A percentile compares a stretch with the other conserved stretches of the same genome.
Evolutionary conservation across 208 protist genomes (phyloP).

Genomic region (Trypanosoma theileri): DNA sequence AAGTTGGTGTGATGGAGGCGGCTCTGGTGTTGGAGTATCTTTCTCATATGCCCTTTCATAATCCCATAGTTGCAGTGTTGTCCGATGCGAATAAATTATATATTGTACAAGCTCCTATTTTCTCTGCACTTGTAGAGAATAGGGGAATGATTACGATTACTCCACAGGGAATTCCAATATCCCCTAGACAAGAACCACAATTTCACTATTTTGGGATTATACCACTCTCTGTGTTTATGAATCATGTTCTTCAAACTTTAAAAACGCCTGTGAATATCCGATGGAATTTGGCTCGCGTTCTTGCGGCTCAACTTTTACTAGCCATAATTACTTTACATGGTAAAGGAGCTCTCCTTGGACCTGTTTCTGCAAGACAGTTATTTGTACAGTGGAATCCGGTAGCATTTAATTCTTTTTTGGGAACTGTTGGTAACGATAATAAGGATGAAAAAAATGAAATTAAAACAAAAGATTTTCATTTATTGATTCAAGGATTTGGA

Average conservation of each 20-base stretch:
- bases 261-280: not conserved
- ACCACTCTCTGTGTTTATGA: slow-evolving; percentile 7
- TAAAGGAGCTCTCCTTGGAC: slow-evolving; percentile 79
- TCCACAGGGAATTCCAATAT: not conserved
- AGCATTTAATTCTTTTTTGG: not conserved
- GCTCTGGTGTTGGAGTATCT: slow-evolving; percentile 81
- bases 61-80: slow-evolving; percentile 70
- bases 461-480: slow-evolving; percentile 44
- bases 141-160: not conserved
- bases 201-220: not conserved
- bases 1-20: slow-evolving; percentile 61
- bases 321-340: slow-evolving; percentile 71
- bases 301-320: slow-evolving; percentile 67
- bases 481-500: slow-evolving; percentile 68
- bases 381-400: slow-evolving; percentile 57
- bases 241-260: slow-evolving; percentile 4
- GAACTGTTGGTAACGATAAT: not conserved
- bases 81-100: slow-evolving; percentile 81
- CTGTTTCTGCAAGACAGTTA: slow-evolving; percentile 61
- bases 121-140: slow-evolving; percentile 44
- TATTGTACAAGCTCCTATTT: slow-evolving; percentile 78
- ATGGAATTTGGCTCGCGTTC: slow-evolving; percentile 62
- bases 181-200: not conserved
- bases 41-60: slow-evolving; percentile 67
- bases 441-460: slow-evolving; percentile 27